A percentile compares a stretch with the other conserved stretches of the same genome.
Conservation (phyloP, 2,329 filamentous ascomycete species). For the Orbilia ellipsospora region DNA sequence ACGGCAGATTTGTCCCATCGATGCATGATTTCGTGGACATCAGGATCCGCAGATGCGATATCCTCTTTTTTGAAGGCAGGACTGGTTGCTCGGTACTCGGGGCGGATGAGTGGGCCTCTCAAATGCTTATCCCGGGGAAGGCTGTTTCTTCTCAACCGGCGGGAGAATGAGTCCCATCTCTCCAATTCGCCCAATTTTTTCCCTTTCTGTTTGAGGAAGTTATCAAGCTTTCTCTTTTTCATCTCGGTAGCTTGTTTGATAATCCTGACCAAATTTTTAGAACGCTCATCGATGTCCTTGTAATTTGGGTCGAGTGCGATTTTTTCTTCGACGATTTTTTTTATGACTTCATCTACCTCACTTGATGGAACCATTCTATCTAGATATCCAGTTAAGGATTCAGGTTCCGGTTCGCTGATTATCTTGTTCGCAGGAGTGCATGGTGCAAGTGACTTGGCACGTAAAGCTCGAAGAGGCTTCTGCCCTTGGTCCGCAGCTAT, state of each 20-base stretch:
- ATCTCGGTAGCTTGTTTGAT: slow-evolving; percentile 1
- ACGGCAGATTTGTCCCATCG: slow-evolving; percentile 27
- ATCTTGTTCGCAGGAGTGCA: slow-evolving; percentile 24
- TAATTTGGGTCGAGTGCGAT: slow-evolving; percentile 8
- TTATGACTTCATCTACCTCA: slow-evolving; percentile 19
- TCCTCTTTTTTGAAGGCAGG: background rate
- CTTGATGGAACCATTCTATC: background rate
- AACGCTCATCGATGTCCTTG: background rate
- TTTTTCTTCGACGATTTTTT: slow-evolving; percentile 21
- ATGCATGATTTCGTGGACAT: slow-evolving; percentile 27
- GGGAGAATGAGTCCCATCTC: slow-evolving; percentile 27
- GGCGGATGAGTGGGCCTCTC: slow-evolving; percentile 9
- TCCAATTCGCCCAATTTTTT: background rate
- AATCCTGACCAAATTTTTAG: slow-evolving; percentile 6
- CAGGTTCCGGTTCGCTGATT: background rate
- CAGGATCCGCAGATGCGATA: slow-evolving; percentile 1
- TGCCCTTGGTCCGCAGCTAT: background rate
- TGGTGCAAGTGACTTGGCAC: background rate
- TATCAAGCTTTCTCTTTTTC: slow-evolving; percentile 14
- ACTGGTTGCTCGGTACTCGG: background rate
- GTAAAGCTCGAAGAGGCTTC: slow-evolving; percentile 16
- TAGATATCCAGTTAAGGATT: background rate
- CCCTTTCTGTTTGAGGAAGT: background rate
- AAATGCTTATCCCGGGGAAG: slow-evolving; percentile 22
- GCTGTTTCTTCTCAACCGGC: slow-evolving; percentile 17